These are phyloP conservation scores for Globisporangium spinosum DNA, from an alignment of 352 stramenopile species.

Conservation along the genomic window DNA sequence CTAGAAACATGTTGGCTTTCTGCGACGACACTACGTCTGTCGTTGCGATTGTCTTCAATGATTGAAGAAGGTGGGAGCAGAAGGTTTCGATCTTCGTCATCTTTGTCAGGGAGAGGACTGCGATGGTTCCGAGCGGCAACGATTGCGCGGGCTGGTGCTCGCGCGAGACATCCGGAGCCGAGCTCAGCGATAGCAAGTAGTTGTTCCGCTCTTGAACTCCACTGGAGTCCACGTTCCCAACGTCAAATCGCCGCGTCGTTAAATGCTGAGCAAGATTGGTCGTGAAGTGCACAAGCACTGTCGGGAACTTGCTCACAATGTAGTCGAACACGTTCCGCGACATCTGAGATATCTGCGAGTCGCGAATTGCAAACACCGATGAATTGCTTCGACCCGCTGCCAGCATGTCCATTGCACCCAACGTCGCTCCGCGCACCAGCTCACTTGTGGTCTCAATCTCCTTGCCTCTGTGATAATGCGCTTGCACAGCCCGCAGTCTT, in stretches of 20 bases:
- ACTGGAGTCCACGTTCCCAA: conserved; percentile 25
- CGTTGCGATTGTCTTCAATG: conserved; percentile 60
- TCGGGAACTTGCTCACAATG: conserved; percentile 62
- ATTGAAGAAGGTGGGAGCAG: conserved; percentile 53
- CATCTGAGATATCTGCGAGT: conserved; percentile 88
- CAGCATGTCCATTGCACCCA: conserved; percentile 84
- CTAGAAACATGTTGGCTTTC: conserved; percentile 58
- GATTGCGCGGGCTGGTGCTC: conserved; percentile 23
- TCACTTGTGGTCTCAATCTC: conserved; percentile 77
- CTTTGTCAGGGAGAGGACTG: conserved; percentile 76
- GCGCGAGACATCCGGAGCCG: conserved; percentile 18
- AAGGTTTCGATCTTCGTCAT: conserved; percentile 74
- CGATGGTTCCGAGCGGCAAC: conserved; percentile 66
- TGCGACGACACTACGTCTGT: conserved; percentile 72
- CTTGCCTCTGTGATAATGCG: conserved; percentile 51
- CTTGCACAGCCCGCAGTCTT: conserved; percentile 68
- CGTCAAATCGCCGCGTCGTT: conserved; percentile 41
- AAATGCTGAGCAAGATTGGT: conserved; percentile 65
- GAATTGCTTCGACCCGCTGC: conserved; percentile 65
- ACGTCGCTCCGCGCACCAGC: conserved; percentile 70
- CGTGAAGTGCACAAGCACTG: conserved; percentile 77
- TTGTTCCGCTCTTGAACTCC: conserved; percentile 37
- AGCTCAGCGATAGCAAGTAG: conserved; percentile 60
- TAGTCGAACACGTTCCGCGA: conserved; percentile 84
- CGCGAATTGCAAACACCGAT: conserved; percentile 81